Evolutionary conservation across 371 early-diverging fungal genomes (phyloP), one percentile per base, ranked within the genome.

Genomic region (Gilbertella persicaria): DNA sequence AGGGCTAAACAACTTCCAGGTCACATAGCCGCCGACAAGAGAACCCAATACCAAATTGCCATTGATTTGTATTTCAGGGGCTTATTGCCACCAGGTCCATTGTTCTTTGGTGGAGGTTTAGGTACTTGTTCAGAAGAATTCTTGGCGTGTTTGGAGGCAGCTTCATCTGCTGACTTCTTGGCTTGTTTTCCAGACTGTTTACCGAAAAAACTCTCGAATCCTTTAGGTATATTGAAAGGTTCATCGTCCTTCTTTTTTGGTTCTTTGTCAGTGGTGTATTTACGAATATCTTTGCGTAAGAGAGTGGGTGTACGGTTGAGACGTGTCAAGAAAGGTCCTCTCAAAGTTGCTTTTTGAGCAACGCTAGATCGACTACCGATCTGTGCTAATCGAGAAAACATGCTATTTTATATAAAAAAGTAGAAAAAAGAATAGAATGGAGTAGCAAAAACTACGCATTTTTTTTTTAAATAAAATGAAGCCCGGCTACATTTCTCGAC

Each of bases 1-100:
- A 14, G 75, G 73, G 1, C 75, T 53, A 28, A 68, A 63, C 49
- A 79, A 41, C 42, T 74, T 75, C 62, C 78, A 87, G 7, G 80
- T 51, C 33, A 85, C 56, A 48, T 75, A 79, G 14, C 78, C 52
- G 4, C 74, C 71, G 19, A 78, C 69, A 2, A 73, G 66, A 35
- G 79, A 49, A n/a, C 82, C 80, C 13, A 83, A 51, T 43, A 82
- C 58, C 3, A 79, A 75, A 52, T 69, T 72, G 38, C 66, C 41
- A 44, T 79, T 79, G 23, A 55, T 40, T 21, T 58, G 46, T 1
- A 60, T 51, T 23, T 66, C 64, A 29, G 58, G 63, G 55, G 48
- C 33, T 59, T 67, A 37, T 60, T 60, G 25, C 45, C 42, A 8
- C 20, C 36, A 12, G 30, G 45, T 1, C 14, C 28, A n/a, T 28